phyloP scores from a whole-genome alignment of 2,329 filamentous ascomycete species.

The Colletotrichum sp. region DNA sequence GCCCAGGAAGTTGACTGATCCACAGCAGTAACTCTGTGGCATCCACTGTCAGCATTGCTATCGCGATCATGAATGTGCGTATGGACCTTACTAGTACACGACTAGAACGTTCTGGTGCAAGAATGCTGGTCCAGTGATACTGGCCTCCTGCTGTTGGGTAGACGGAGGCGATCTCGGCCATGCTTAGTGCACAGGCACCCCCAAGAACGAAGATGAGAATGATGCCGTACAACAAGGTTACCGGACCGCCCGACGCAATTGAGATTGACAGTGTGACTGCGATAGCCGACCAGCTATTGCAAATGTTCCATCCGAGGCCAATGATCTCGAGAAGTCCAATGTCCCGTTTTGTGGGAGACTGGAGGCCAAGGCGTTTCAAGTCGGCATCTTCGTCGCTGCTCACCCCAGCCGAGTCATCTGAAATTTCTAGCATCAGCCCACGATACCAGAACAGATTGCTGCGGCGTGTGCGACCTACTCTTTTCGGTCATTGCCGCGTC shows the following conservation, averaged over 20 bases:
- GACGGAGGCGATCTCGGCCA: constrained; percentile 39
- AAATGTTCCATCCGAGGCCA: constrained; percentile 16
- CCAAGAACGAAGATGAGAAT: constrained; percentile 29
- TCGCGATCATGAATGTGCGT: rapidly evolving
- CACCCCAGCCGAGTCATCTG: neutral
- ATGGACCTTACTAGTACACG: neutral
- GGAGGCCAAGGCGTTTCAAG: neutral
- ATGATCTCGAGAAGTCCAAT: neutral
- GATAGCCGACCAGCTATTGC: constrained; percentile 30
- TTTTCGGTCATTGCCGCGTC: neutral
- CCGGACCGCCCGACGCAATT: constrained; percentile 3
- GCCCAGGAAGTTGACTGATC: constrained; percentile 1
- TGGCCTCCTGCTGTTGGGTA: constrained; percentile 44
- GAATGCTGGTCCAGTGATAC: constrained; percentile 40
- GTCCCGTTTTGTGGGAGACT: neutral
- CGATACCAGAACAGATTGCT: rapidly evolving
- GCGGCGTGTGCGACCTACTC: rapidly evolving
- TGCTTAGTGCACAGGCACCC: constrained; percentile 30
- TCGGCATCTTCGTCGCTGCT: constrained; percentile 1
- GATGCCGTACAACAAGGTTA: constrained; percentile 32
- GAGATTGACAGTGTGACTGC: constrained; percentile 25
- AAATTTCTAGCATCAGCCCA: rapidly evolving
- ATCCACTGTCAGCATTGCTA: neutral
- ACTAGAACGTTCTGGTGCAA: constrained; percentile 24
- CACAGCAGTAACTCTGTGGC: constrained; percentile 4